Base-by-base conservation (phyloP, 805 yeast genomes). In the Kodamaea kakaduensis region DNA sequence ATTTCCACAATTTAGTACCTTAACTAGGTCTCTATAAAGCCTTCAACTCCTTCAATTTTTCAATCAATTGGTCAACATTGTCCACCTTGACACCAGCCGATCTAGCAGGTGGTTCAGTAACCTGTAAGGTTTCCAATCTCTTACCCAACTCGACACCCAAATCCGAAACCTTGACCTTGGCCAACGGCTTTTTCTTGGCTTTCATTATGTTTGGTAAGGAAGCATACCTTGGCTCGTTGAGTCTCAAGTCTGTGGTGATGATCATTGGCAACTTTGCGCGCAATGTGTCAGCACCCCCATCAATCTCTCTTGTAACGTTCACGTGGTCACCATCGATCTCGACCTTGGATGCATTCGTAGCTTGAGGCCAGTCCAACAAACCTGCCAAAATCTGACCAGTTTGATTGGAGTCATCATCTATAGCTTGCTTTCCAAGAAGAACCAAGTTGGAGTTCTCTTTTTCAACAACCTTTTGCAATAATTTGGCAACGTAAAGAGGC, bases 361-460 rank as follows among this genome's bases (percentile, higher is more conserved):
- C 96, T 54, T 89, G 97, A 13, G 97, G 94, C 97, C 97, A 90
- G 52, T 80, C 77, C 60, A 90, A 73, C 42, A 90, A 66, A 7
- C 96, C 96, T 2, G 96, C 97, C 36, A 93, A 74, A 79, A 93
- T 87, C 61, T 89, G 97, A 17, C 97, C 98, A 9, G 96, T 89
- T 61, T 89, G 96, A 59, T 86, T 87, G 28, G 86, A 71, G 54
- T 93, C 99, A 49, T 88, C 94, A 61, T 93, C 99, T 50, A 93
- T 89, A 25, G 97, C 87, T 64, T 93, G 98, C 58, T 93, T 93
- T 31, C 99, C 99, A 58, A 93, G 71, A 25, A 93, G 76, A 29
- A 93, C 81, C 56, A 93, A 65, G 61, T 93, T 89, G 25, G 85
- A 73, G 7, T 73, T 64, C 44, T 85, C 75, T 48, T 77, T 70